A percentile compares a stretch with the other conserved stretches of the same genome.
phyloP scores from a whole-genome alignment of 2,329 filamentous ascomycete genomes.

The Pyricularia sp. region DNA sequence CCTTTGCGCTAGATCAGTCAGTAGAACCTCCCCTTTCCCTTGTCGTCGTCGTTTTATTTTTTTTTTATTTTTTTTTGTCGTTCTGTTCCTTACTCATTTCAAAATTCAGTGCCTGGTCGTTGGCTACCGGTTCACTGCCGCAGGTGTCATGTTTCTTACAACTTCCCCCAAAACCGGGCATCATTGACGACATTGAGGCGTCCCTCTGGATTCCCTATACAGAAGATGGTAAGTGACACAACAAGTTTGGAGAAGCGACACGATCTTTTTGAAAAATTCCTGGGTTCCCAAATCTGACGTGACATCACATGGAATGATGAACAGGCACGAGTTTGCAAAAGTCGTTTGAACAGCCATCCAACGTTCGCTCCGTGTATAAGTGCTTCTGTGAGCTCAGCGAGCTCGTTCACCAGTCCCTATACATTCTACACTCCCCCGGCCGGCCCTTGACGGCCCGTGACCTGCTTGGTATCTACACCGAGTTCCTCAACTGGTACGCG shows the following conservation, averaged over 20 bases:
- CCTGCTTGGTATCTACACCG: conserved; percentile 54
- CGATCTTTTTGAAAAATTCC: not conserved
- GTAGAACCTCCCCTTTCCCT: conserved; percentile 17
- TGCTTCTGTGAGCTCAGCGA: conserved; percentile 66
- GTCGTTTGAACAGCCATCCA: conserved; percentile 53
- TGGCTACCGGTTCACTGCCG: conserved; percentile 53
- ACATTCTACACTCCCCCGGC: conserved; percentile 63
- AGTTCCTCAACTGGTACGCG: conserved; percentile 65
- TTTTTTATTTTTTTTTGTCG: too few relatives aligned
- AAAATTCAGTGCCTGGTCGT: conserved; percentile 46
- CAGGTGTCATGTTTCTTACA: conserved; percentile 48
- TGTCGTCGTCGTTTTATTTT: not conserved
- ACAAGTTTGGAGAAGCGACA: not conserved
- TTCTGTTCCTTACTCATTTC: not conserved
- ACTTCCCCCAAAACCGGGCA: conserved; percentile 49
- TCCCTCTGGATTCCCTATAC: conserved; percentile 51
- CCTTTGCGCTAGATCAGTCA: conserved; percentile 55
- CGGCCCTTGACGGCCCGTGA: conserved; percentile 54
- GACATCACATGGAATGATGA: not conserved
- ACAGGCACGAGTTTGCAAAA: conserved; percentile 33
- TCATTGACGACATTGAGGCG: conserved; percentile 50
- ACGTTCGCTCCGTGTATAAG: conserved; percentile 58
- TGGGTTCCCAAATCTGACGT: not conserved
- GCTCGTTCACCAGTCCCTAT: conserved; percentile 62
- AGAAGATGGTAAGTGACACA: conserved; percentile 38